Evolutionary conservation across 192 early-diverging fungal species (phyloP).

Genomic region (Backusella liffmaniae): DNA sequence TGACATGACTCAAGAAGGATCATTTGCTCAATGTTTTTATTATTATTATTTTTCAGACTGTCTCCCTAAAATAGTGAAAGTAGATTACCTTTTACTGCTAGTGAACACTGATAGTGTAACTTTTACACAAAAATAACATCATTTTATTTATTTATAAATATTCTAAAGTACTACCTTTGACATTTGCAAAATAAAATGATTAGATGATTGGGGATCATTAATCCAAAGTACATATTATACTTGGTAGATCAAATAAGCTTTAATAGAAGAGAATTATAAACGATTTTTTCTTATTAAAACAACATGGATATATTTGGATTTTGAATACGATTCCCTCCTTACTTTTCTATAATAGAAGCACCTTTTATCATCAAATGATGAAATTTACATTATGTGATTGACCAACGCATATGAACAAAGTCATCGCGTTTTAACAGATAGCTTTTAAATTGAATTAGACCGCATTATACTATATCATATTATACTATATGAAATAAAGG

Average conservation of each 20-base stretch:
- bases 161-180: background rate
- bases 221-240: too few species aligned
- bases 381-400: background rate
- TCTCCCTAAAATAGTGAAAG: too few species aligned
- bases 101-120: background rate
- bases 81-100: background rate
- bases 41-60: background rate
- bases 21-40: background rate
- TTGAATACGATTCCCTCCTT: background rate
- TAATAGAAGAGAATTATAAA: background rate
- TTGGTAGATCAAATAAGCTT: too few species aligned
- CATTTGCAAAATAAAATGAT: background rate
- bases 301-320: background rate
- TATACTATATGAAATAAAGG: background rate
- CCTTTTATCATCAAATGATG: background rate
- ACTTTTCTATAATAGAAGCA: background rate
- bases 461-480: too few species aligned
- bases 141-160: background rate
- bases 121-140: background rate
- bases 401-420: background rate
- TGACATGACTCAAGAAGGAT: background rate
- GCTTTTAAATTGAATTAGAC: background rate
- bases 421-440: background rate
- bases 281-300: background rate
- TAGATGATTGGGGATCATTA: background rate